phyloP scores from a whole-genome alignment of 2,329 filamentous ascomycete genomes.

The Neofusicoccum parvum region DNA sequence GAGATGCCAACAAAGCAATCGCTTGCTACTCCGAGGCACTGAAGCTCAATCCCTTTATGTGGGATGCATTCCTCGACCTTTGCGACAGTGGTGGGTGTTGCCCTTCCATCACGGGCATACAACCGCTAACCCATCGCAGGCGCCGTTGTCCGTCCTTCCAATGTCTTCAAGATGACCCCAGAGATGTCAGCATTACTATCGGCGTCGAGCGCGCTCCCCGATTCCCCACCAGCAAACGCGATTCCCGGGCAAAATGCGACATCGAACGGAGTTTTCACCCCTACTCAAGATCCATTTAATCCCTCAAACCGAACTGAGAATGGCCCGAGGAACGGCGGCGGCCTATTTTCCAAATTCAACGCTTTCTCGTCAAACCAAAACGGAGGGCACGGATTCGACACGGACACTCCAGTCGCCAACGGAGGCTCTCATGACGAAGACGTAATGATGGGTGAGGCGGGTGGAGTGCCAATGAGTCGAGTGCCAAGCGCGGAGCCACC shows the following conservation, averaged over 20 bases:
- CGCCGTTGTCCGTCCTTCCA: conserved; percentile 75
- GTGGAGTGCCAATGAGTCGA: conserved; percentile 33
- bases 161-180: conserved; percentile 78
- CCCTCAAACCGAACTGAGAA: conserved; percentile 34
- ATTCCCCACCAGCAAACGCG: conserved; percentile 8
- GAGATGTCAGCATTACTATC: conserved; percentile 60
- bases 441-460: conserved; percentile 43
- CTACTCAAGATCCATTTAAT: conserved; percentile 50
- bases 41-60: conserved; percentile 92
- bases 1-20: conserved; percentile 78
- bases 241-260: neutral
- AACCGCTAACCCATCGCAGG: conserved; percentile 52
- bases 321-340: conserved; percentile 37
- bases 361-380: conserved; percentile 32
- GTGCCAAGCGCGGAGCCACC: conserved; percentile 46
- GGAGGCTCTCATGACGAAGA: conserved; percentile 46
- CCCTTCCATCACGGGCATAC: neutral
- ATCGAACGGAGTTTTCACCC: conserved; percentile 28
- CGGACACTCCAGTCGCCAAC: conserved; percentile 53
- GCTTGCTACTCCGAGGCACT: conserved; percentile 85
- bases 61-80: conserved; percentile 90
- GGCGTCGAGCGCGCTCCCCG: conserved; percentile 32
- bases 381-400: conserved; percentile 28
- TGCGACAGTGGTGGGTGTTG: conserved; percentile 70
- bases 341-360: conserved; percentile 46